phyloP scores from a whole-genome alignment of 768 basidiomycete species.

The Sutorius australiensis region DNA sequence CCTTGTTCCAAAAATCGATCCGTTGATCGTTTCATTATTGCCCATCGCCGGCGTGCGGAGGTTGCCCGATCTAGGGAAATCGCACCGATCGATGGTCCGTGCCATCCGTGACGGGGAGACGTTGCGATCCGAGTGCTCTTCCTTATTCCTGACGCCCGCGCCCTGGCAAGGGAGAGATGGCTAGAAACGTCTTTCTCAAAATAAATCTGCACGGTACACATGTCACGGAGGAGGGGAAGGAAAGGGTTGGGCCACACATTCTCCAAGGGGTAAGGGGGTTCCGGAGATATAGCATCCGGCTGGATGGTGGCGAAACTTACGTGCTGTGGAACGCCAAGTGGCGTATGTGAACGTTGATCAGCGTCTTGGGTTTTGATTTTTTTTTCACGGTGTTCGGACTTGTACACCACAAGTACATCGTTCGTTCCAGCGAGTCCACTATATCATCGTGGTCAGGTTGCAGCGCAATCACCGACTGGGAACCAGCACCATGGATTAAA shows the following conservation, averaged over 20 bases:
- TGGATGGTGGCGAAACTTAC: neutral
- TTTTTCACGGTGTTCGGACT: neutral
- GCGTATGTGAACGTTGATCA: constrained; percentile 2
- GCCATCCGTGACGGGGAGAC: constrained; percentile 8
- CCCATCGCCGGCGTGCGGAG: constrained; percentile 20
- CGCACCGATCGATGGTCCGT: constrained; percentile 19
- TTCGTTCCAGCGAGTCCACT: constrained; percentile 1
- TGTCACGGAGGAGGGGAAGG: neutral
- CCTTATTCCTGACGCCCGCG: neutral
- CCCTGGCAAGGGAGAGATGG: neutral
- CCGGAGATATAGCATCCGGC: constrained; percentile 1
- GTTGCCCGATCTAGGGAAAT: constrained; percentile 15
- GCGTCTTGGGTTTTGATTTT: neutral
- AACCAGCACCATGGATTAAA: neutral
- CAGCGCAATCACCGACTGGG: constrained; percentile 21
- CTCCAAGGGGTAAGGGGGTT: neutral
- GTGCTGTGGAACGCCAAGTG: constrained; percentile 4
- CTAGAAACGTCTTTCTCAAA: neutral
- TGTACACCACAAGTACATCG: neutral
- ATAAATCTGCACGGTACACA: constrained; percentile 8
- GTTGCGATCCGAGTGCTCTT: neutral
- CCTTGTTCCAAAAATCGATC: constrained; percentile 5
- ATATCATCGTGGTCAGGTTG: constrained; percentile 10
- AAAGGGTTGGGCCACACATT: neutral
- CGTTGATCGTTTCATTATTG: constrained; percentile 13